Base-by-base conservation (phyloP, 331 rosid species). In the Acacia pycnantha region DNA sequence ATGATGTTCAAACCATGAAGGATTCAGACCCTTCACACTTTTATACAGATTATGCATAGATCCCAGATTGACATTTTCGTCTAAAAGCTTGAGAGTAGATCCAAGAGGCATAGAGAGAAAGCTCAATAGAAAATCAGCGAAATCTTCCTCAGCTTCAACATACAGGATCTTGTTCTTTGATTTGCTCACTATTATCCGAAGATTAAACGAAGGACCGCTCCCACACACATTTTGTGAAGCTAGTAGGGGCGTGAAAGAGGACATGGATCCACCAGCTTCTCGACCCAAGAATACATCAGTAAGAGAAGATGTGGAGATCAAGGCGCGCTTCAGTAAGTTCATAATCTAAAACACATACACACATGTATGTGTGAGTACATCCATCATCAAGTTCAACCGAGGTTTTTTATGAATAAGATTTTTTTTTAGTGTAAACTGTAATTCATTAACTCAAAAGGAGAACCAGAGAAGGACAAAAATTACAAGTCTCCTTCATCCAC, bases 41-140 rank as follows among this genome's bases (percentile, higher is more conserved):
- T n/a, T n/a, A n/a, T n/a, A n/a, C n/a, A n/a, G n/a, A 44, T 54
- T 75, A 54, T 75, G 48, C 26, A 33, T n/a, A 14, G 48, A 74
- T 21, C 78, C 78, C 21, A 74, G 3, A 19, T 64, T 51, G 40
- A 58, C 41, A 31, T 33, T 53, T 12, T n/a, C 67, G 21, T 74
- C 65, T 41, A 74, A 33, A 15, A 74, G 67, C 11, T 8, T 50
- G 12, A 74, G 47, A 18, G 40, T 21, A 31, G 65, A 53, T 74
- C 79, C 69, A 24, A 75, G 21, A 35, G 79, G 79, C 22, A 37
- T 33, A 24, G 68, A 37, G n/a, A 75, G 79, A 51, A 75, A 54
- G 69, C 68, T 54, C 1, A 75, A 56, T 2, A 75, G 79, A n/a
- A 53, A 75, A 75, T 75, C 79, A 19, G 16, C 3, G 6, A 54